phyloP scores from a whole-genome alignment of 805 yeast genomes.

The Starmerella stellata region DNA sequence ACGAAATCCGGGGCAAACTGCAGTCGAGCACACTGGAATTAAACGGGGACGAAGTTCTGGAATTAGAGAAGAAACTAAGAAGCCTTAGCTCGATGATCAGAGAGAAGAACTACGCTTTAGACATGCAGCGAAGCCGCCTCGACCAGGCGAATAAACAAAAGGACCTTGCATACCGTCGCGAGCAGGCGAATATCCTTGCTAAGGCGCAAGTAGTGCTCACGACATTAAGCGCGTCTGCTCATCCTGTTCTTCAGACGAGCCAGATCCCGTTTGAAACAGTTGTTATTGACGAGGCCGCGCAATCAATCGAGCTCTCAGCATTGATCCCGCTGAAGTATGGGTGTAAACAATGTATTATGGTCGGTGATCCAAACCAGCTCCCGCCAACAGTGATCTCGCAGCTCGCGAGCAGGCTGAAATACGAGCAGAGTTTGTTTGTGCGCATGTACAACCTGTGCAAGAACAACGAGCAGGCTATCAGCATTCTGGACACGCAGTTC shows the following conservation, averaged over 20 bases:
- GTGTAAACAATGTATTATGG: slow-evolving; percentile 79
- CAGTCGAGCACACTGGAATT: slow-evolving; percentile 9
- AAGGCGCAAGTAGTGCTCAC: slow-evolving; percentile 77
- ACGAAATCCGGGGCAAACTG: slow-evolving; percentile 28
- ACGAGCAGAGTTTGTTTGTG: slow-evolving; percentile 85
- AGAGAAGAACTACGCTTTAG: slow-evolving; percentile 53
- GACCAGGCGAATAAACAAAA: slow-evolving; percentile 52
- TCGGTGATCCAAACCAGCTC: slow-evolving; percentile 94
- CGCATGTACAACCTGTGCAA: slow-evolving; percentile 62
- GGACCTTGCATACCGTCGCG: slow-evolving; percentile 58
- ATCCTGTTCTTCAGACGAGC: slow-evolving; percentile 58
- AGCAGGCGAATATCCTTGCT: slow-evolving; percentile 52
- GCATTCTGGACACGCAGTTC: slow-evolving; percentile 74
- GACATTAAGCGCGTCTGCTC: slow-evolving; percentile 87
- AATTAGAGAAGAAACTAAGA: slow-evolving; percentile 30
- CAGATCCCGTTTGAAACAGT: slow-evolving; percentile 75
- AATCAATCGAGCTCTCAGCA: slow-evolving; percentile 82
- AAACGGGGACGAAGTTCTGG: slow-evolving; percentile 18
- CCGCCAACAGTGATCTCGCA: slow-evolving; percentile 93
- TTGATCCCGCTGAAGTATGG: slow-evolving; percentile 87
- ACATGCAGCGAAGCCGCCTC: slow-evolving; percentile 57
- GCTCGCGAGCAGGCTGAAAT: slow-evolving; percentile 58
- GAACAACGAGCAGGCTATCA: slow-evolving; percentile 29
- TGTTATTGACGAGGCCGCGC: slow-evolving; percentile 93
- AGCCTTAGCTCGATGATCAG: slow-evolving; percentile 44